Percentiles rank a stretch among this genome's conserved stretches.
phyloP scores from a whole-genome alignment of 164 flowering plant species.

The Houttuynia cordata region DNA sequence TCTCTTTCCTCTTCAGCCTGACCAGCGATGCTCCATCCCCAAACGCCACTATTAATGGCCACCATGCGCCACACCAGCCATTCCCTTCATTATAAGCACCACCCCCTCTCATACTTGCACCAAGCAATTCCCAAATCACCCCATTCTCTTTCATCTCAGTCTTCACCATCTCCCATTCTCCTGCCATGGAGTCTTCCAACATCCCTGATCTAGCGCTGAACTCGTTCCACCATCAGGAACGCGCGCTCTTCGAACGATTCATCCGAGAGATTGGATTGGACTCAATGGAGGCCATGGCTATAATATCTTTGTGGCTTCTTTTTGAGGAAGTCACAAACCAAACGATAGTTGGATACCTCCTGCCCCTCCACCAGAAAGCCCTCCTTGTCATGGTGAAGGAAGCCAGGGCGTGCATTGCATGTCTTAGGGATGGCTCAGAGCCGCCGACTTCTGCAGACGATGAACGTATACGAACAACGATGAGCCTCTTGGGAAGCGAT shows the following conservation, averaged over 20 bases:
- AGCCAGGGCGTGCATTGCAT: background rate
- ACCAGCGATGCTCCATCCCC: too few relatives aligned
- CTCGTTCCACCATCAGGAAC: slow-evolving; percentile 2
- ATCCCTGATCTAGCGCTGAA: background rate
- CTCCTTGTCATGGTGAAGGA: background rate
- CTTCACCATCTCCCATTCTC: background rate
- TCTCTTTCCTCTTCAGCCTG: too few relatives aligned
- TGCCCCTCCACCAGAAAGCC: background rate
- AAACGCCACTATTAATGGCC: too few relatives aligned
- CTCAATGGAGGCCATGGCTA: background rate
- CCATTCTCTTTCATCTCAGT: too few relatives aligned
- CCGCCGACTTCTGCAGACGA: background rate
- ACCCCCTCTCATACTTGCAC: too few relatives aligned
- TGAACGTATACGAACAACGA: background rate
- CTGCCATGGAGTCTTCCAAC: background rate
- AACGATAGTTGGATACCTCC: background rate
- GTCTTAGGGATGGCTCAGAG: background rate
- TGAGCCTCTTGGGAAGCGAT: background rate
- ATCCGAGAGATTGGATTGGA: background rate
- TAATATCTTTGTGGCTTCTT: slow-evolving; percentile 3
- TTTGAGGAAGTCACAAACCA: background rate
- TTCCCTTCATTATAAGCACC: too few relatives aligned
- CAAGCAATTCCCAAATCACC: background rate
- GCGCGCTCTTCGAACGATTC: background rate
- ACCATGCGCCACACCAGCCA: too few relatives aligned